Evolutionary conservation across 768 basidiomycete species (phyloP), one percentile per base, ranked within the genome.

Genomic region (Lactifluus pinguis): DNA sequence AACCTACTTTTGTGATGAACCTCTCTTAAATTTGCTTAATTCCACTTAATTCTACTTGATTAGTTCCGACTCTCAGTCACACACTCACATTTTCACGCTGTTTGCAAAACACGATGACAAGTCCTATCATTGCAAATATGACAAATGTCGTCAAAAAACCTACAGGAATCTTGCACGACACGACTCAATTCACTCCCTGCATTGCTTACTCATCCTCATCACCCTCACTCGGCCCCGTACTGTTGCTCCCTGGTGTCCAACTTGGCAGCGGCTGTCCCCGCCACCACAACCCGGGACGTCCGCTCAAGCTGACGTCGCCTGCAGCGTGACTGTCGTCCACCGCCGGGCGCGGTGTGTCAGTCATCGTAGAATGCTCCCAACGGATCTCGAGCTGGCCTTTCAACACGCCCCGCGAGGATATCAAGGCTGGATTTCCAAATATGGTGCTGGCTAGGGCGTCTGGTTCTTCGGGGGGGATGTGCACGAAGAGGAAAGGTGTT

Each of bases 401-500:
- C 39, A 93, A 71, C 29, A 90, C 51, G 4, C 87, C 87, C 5
- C 70, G 65, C 45, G 73, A 65, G 4, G 82, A 79, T 6, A 74
- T 75, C 6, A 93, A 74, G 2, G 89, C 86, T 1, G 81, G 77
- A 69, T 93, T 92, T 77, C 86, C 89, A 39, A 86, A 72, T 4
- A 83, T 80, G 6, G 80, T 73, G 11, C 83, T 83, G 11, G 5
- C 11, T 8, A 82, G 65, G 39, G 66, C 56, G 21, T 21, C 57
- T 8, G 78, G 53, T 14, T 30, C 4, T 21, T 10, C 34, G 2
- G 42, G 77, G 1, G 92, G 92, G 2, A 97, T 72, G 64, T 95
- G 85, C 2, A 95, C 69, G 13, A 97, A 78, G 58, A 92, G 79
- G 59, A 95, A 80, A 93, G 11, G 85, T 83, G 62, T 84, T 80